These are phyloP conservation scores for Pseudocercospora pini-densiflorae DNA, from an alignment of 2,329 filamentous ascomycete species.

Conservation along the genomic window DNA sequence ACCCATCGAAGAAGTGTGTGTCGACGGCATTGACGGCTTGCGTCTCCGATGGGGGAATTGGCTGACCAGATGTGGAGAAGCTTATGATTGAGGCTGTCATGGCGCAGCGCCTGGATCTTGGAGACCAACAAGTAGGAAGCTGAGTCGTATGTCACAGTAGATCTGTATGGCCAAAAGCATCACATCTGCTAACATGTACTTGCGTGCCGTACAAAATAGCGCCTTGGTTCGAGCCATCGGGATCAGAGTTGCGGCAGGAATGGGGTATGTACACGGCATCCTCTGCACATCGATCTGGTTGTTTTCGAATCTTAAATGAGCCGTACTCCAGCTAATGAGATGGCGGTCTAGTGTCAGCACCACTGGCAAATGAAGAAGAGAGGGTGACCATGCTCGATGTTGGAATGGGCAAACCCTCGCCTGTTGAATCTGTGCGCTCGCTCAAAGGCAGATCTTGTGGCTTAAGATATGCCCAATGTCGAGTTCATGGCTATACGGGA, in stretches of 20 bases:
- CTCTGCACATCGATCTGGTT: conserved; percentile 3
- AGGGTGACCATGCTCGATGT: not conserved
- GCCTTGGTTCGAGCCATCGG: not conserved
- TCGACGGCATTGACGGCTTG: too few relatives aligned
- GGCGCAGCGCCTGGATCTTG: too few relatives aligned
- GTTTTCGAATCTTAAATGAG: not conserved
- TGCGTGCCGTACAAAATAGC: not conserved
- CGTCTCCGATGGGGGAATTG: too few relatives aligned
- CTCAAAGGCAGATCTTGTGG: not conserved
- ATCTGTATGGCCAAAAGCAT: not conserved
- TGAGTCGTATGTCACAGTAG: not conserved
- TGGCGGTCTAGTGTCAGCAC: not conserved
- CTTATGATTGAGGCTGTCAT: too few relatives aligned
- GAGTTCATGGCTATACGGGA: not conserved
- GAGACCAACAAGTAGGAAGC: not conserved
- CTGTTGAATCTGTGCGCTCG: not conserved
- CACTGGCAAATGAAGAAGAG: not conserved
- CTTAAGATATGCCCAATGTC: not conserved
- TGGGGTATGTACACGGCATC: not conserved
- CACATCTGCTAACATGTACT: not conserved
- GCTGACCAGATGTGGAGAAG: too few relatives aligned
- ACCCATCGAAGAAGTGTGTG: too few relatives aligned
- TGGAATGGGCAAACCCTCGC: not conserved
- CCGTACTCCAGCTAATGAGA: not conserved
- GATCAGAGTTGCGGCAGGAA: not conserved